Conservation (phyloP, 108 stramenopile species). For the Cyclotella baltica region DNA sequence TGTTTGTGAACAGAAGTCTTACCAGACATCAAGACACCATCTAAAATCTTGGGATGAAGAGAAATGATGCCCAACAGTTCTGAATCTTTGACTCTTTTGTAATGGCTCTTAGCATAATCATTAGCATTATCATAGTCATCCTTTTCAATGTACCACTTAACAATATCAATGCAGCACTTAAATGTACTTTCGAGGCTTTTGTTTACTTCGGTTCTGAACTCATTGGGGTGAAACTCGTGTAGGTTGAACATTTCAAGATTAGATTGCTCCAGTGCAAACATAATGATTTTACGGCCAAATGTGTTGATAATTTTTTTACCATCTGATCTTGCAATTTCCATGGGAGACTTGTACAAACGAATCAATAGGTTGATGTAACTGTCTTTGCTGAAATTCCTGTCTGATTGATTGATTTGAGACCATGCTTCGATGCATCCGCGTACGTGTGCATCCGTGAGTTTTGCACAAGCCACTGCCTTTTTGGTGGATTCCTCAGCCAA, state of each 20-base stretch:
- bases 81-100: not conserved
- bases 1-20: not conserved
- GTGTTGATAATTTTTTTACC: slow-evolving; percentile 7
- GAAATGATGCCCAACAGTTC: slow-evolving; percentile 1
- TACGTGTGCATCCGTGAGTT: slow-evolving; percentile 1
- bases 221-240: slow-evolving; percentile 3
- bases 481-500: slow-evolving; percentile 7
- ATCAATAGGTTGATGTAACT: not conserved
- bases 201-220: slow-evolving; percentile 20
- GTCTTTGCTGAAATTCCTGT: not conserved
- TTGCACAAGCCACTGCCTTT: slow-evolving; percentile 2
- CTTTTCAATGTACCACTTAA: slow-evolving; percentile 8
- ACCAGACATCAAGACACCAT: not conserved
- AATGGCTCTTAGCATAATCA: not conserved
- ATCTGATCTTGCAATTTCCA: not conserved
- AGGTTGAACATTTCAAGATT: slow-evolving; percentile 1
- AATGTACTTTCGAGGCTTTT: not conserved
- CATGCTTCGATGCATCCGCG: not conserved
- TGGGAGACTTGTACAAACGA: slow-evolving; percentile 7
- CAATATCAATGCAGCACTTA: slow-evolving; percentile 9
- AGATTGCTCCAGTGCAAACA: not conserved
- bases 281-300: not conserved
- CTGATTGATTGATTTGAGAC: slow-evolving; percentile 6
- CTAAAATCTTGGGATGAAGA: not conserved
- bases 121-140: slow-evolving; percentile 7